A percentile compares a stretch with the other conserved stretches of the same genome.
phyloP scores from a whole-genome alignment of 202 grass and related monocot genomes.

The Schoenoplectus tabernaemontani region DNA sequence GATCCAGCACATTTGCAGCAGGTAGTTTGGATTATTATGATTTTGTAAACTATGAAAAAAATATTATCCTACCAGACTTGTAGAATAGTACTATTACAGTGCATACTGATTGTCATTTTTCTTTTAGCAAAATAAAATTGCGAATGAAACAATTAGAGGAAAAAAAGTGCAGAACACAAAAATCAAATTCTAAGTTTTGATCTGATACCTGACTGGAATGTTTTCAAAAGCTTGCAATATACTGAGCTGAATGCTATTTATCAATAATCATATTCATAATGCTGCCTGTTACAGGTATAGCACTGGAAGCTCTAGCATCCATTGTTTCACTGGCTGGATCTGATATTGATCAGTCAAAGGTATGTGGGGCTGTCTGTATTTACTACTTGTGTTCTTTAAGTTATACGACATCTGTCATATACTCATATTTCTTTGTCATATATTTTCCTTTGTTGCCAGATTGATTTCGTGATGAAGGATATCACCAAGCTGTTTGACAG shows the following conservation, averaged over 20 bases:
- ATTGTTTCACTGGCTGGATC: conserved; percentile 64
- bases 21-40: conserved; percentile 33
- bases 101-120: background rate
- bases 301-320: conserved; percentile 69
- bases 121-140: background rate
- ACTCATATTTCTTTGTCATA: background rate
- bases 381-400: conserved; percentile 15
- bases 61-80: background rate
- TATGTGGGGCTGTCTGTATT: background rate
- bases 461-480: conserved; percentile 73
- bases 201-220: background rate
- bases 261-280: background rate
- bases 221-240: background rate
- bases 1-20: conserved; percentile 87
- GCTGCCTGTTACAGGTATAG: conserved; percentile 47
- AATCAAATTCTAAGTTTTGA: background rate
- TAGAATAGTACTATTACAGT: background rate
- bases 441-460: conserved; percentile 41
- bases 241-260: background rate
- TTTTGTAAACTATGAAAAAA: background rate
- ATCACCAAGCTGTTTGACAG: conserved; percentile 83
- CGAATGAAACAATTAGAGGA: background rate
- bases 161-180: background rate
- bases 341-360: conserved; percentile 77
- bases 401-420: background rate